Evolutionary conservation across 1,139 yeast genomes (phyloP), one percentile per base, ranked within the genome.

Genomic region (Taphrina flavorubra): DNA sequence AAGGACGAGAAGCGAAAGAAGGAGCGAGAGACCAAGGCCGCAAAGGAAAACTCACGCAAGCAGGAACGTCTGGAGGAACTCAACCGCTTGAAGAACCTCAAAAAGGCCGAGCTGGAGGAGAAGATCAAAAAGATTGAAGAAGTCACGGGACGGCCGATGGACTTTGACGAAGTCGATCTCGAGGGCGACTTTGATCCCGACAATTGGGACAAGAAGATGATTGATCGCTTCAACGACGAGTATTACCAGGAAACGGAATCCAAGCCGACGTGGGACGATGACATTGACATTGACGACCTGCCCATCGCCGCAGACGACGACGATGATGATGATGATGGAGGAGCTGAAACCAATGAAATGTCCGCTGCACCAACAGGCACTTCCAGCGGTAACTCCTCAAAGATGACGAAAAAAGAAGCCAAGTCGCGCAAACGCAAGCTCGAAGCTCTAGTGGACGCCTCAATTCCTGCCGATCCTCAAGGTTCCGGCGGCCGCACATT

Each of bases 121-220:
- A 86, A 94, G 74, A 81, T 95, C 71, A 85, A 85, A 69, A 86
- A 89, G 74, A 85, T 95, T 71, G 88, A 88, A 77, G 86, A 89
- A 73, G 96, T 92, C 14, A 89, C 91, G 60, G 98, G 97, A 13
- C 44, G 62, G 10, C 58, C 57, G 40, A 18, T 73, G 47, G 61
- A 51, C 51, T 86, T 88, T 77, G 90, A 92, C 6, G 89, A 88
- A 69, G 82, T 88, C 51, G 83, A 92, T 73, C 80, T 95, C 72
- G 89, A 90, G 67, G 96, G 89, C 68, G 98, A 94, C 76, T 95
- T 91, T 77, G 92, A 91, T 73, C 92, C 89, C 75, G 86, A 88
- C 53, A 96, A 90, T 72, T 95, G 99, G 99, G 98, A 95, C 77
- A 81, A 79, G 71, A 87, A 90, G 72, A 88, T 95, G 88, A 86